A percentile compares a stretch with the other conserved stretches of the same genome.
These are phyloP conservation scores for Psilocybe subaeruginosa DNA, from an alignment of 768 basidiomycete species.

Conservation along the genomic window DNA sequence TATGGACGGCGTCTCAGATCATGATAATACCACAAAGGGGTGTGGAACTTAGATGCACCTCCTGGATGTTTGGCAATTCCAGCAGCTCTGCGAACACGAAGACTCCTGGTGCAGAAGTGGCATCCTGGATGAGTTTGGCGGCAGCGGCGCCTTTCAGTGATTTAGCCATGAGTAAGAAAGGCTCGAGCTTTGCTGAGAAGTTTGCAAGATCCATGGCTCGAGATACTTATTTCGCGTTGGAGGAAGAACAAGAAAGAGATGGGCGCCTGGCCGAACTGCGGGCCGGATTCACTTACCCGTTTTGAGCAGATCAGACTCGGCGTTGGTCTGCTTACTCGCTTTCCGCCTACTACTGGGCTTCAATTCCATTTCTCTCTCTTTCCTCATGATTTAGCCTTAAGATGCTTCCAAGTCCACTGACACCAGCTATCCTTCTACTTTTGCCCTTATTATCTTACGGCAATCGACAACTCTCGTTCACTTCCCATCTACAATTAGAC, in stretches of 20 bases:
- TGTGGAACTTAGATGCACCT: conserved; percentile 50
- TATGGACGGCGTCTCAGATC: conserved; percentile 30
- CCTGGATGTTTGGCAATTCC: conserved; percentile 80
- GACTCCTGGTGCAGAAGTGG: conserved; percentile 86
- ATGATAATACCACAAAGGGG: background rate
- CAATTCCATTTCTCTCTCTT: background rate
- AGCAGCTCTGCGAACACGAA: conserved; percentile 92
- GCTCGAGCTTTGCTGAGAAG: conserved; percentile 77
- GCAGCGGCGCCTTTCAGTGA: conserved; percentile 92
- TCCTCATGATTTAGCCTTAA: conserved; percentile 8
- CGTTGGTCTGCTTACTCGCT: background rate
- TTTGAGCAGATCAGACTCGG: background rate
- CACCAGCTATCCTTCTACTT: conserved; percentile 21
- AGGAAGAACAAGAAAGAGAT: background rate
- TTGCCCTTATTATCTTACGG: conserved; percentile 13
- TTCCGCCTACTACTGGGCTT: background rate
- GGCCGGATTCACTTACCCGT: background rate
- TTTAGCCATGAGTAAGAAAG: conserved; percentile 90
- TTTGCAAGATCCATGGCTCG: conserved; percentile 63
- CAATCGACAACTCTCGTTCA: conserved; percentile 22
- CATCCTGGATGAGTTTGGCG: conserved; percentile 86
- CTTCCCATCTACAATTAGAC: conserved; percentile 21
- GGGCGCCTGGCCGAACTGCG: background rate
- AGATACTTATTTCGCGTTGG: background rate
- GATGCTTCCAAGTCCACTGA: conserved; percentile 22